Conservation (phyloP, 352 stramenopile species). For the Pythium coloratum region DNA sequence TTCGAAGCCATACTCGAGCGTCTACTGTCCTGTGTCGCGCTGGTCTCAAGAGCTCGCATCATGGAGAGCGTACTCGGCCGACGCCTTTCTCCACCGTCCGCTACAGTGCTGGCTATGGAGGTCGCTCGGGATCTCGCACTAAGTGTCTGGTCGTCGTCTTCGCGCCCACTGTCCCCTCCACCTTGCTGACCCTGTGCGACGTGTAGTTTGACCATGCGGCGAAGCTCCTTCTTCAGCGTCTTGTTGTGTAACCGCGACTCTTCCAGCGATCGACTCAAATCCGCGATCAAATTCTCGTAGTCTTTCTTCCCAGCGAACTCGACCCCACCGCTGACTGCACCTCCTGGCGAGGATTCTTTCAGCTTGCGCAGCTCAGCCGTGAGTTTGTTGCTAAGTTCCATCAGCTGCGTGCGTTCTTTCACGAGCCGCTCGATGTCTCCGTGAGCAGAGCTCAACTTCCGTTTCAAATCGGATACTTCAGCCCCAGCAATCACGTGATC, state of each 20-base stretch:
- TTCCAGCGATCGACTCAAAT: slow-evolving; percentile 70
- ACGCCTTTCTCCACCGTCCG: slow-evolving; percentile 17
- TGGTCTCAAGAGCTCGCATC: slow-evolving; percentile 51
- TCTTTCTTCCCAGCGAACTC: slow-evolving; percentile 70
- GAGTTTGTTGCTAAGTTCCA: slow-evolving; percentile 83
- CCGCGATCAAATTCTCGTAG: slow-evolving; percentile 68
- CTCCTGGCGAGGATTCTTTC: slow-evolving; percentile 19
- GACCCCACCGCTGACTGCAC: not conserved
- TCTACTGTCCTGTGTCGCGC: slow-evolving; percentile 13
- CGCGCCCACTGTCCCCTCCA: slow-evolving; percentile 4
- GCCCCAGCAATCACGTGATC: slow-evolving; percentile 30
- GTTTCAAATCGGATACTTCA: slow-evolving; percentile 42
- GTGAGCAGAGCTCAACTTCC: slow-evolving; percentile 46
- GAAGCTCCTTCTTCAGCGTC: slow-evolving; percentile 81
- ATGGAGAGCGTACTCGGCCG: slow-evolving; percentile 63
- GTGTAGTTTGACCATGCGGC: slow-evolving; percentile 69
- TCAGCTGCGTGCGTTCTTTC: slow-evolving; percentile 65
- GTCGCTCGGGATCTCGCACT: slow-evolving; percentile 5
- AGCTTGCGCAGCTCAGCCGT: slow-evolving; percentile 56
- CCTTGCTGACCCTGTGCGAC: slow-evolving; percentile 36
- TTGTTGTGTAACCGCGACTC: slow-evolving; percentile 74
- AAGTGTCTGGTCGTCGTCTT: not conserved
- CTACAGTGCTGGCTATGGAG: slow-evolving; percentile 26
- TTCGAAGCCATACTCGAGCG: slow-evolving; percentile 28
- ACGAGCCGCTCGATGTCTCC: slow-evolving; percentile 65